Conservation (phyloP, 2,329 filamentous ascomycete genomes). For the Aspergillus fijiensis region DNA sequence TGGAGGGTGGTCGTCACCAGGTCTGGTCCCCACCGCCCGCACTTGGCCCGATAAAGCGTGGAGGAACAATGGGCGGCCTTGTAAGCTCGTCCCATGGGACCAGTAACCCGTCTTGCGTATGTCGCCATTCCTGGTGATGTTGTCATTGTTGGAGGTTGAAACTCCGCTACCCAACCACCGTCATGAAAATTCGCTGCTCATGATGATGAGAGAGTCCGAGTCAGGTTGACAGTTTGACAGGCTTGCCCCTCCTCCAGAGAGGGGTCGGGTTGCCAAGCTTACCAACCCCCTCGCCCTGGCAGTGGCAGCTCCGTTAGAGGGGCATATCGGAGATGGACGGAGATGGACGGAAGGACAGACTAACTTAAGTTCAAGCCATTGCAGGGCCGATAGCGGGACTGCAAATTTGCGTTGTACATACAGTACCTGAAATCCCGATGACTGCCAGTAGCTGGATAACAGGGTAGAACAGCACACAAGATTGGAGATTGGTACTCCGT, state of each 20-base stretch:
- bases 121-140: neutral
- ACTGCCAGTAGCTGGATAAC: neutral
- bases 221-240: neutral
- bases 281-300: neutral
- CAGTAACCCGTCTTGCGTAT: neutral
- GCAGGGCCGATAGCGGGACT: neutral
- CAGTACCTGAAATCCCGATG: neutral
- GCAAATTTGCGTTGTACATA: neutral
- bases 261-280: neutral
- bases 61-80: neutral
- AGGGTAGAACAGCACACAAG: neutral
- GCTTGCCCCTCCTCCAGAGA: neutral
- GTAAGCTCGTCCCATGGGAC: neutral
- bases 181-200: neutral
- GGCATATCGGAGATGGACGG: neutral
- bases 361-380: neutral
- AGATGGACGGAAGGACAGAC: neutral
- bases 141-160: neutral
- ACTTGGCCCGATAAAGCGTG: neutral
- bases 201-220: neutral
- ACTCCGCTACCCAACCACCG: neutral
- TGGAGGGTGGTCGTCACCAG: too few relatives aligned
- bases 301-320: neutral
- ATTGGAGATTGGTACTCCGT: too few relatives aligned
- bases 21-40: neutral